phyloP scores from a whole-genome alignment of 352 stramenopile species.

The Globisporangium acanthophoron region DNA sequence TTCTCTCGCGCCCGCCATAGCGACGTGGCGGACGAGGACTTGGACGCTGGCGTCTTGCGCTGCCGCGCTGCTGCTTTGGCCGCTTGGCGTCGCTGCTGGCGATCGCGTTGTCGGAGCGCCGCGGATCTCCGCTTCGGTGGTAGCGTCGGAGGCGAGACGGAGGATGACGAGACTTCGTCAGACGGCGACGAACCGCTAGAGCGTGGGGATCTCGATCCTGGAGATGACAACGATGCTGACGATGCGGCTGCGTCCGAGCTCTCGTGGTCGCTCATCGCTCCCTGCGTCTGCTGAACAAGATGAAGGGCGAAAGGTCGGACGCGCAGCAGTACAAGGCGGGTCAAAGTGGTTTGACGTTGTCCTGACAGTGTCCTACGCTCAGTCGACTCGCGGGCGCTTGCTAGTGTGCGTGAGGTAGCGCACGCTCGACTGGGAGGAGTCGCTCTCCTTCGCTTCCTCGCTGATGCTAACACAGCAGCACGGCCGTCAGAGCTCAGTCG shows the following conservation, averaged over 20 bases:
- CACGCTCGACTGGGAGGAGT: slow-evolving; percentile 45
- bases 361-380: not conserved
- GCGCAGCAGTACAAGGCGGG: no score
- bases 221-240: not conserved
- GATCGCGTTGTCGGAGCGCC: not conserved
- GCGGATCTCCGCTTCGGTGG: not conserved
- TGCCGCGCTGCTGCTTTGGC: not conserved
- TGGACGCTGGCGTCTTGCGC: not conserved
- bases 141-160: not conserved
- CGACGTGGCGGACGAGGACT: slow-evolving; percentile 9
- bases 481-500: no score
- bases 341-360: no score
- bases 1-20: slow-evolving; percentile 56
- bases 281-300: not conserved
- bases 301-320: no score
- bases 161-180: not conserved
- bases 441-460: slow-evolving; percentile 19
- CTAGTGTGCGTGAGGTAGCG: slow-evolving; percentile 57
- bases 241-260: not conserved
- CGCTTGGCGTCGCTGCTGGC: slow-evolving; percentile 10
- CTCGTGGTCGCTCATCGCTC: not conserved
- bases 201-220: not conserved
- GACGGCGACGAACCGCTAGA: not conserved
- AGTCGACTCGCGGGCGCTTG: slow-evolving; percentile 46
- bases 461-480: not conserved